Evolutionary conservation across 768 basidiomycete genomes (phyloP), one percentile per base, ranked within the genome.

Genomic region (Mycena belliarum): DNA sequence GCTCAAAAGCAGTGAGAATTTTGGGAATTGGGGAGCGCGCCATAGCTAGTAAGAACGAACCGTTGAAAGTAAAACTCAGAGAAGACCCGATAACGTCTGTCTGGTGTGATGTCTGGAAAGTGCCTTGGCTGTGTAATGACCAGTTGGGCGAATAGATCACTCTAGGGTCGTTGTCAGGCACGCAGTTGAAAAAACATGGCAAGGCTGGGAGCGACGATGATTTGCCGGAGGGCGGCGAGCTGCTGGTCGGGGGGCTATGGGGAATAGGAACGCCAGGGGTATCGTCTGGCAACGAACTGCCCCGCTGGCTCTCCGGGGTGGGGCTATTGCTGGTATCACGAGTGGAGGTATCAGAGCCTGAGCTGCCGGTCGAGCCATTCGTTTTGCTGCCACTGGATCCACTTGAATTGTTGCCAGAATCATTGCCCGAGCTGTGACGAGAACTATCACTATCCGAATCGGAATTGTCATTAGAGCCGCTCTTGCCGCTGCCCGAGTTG

Each of bases 61-160:
- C 77, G 55, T 73, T 75, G 58, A 80, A 80, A 5, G 40, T 66
- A 5, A 79, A 65, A 0, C 71, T 69, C 28, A 76, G 62, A 24
- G 53, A 70, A 6, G 78, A 69, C 6, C 74, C 75, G 0, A 62
- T 42, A 2, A 64, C 56, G 6, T 63, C 70, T 2, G 76, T 78
- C 25, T 69, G 72, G 57, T 78, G 76, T 6, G 71, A 72, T 2
- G 76, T 80, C 28, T 38, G 41, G n/a, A 60, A 63, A 15, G 58
- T 57, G 6, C 68, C 57, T 3, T 57, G 57, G 35, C 66, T 66
- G 32, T 62, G 69, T 18, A 78, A 57, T 18, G 64, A 65, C 79
- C 77, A 80, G 6, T 65, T 57, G 4, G 77, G 74, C 6, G 62
- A 65, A 53, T 78, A 78, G 6, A 58, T 43, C 6, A 78, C 63